Evolutionary conservation across 2,329 filamentous ascomycete genomes (phyloP), one percentile per base, ranked within the genome.

Genomic region (Phaeoacremonium minimum): DNA sequence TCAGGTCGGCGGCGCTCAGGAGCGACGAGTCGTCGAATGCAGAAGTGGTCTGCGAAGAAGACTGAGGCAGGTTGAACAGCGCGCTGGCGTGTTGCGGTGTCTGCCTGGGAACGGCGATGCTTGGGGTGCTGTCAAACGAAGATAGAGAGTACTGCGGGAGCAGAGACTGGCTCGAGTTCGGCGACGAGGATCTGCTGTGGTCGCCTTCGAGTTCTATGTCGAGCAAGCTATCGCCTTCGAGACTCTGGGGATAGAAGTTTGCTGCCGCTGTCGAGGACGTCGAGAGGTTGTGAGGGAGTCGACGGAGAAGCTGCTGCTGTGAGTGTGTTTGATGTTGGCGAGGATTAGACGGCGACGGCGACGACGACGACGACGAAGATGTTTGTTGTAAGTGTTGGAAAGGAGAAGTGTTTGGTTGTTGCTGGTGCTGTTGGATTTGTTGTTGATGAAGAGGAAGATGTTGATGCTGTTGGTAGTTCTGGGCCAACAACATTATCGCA

Each of bases 81-180:
- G 48, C 36, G 12, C 32, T 40, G 33, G 40, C 43, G 18, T 42
- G 33, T 16, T 36, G 38, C n/a, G n/a, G n/a, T 13, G 30, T 33
- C 30, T 43, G 35, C 13, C 50, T 40, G 44, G 55, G 46, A 19
- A 44, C 40, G 32, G 40, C 38, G 22, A 51, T 50, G 17, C 55
- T 50, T n/a, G 57, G 52, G 22, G 58, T 44, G 40, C 51, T 57
- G 39, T 61, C 55, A 36, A 63, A 51, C 19, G 56, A 50, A 8
- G 58, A 55, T 38, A 60, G 42, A 37, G 53, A 45, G 37, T 42
- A 48, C 22, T 46, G 47, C 8, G 48, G 51, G 18, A 46, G 43
- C 12, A 48, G 22, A 22, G 52, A 55, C 32, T 54, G 54, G 4
- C 48, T 48, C 28, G 55, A 52, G 29, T 44, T 36, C 7, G 56